These are phyloP conservation scores for Pythium aquatile DNA, from an alignment of 352 stramenopile species.

Conservation along the genomic window DNA sequence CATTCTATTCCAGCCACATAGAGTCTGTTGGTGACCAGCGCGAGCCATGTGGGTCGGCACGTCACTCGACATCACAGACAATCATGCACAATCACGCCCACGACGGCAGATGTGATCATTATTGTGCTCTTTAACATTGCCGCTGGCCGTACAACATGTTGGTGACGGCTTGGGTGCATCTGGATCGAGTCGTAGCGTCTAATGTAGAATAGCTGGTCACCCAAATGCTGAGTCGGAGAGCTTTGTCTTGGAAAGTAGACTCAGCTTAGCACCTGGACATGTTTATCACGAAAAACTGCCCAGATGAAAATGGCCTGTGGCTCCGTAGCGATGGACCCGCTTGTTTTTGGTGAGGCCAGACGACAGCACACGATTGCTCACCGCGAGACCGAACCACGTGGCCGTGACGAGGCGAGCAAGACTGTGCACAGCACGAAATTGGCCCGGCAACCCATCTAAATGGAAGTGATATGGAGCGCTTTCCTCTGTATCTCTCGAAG, in stretches of 20 bases:
- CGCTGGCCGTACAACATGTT: not conserved
- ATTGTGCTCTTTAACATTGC: not conserved
- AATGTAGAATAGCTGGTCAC: not conserved
- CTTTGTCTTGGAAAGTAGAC: not conserved
- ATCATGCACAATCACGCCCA: not conserved
- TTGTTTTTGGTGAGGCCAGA: not conserved
- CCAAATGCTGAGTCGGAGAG: not conserved
- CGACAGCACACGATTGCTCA: not conserved
- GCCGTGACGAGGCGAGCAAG: not conserved
- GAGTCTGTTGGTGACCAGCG: not conserved
- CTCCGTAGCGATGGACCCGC: not conserved
- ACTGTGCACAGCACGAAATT: not conserved
- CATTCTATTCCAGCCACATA: not conserved
- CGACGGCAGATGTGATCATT: not conserved
- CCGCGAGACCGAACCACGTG: not conserved
- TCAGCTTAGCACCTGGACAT: not conserved
- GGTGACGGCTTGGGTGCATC: not conserved
- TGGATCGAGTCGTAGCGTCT: not conserved
- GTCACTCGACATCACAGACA: not conserved
- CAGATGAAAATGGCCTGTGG: not conserved
- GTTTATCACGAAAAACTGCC: not conserved
- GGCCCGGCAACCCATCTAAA: not conserved
- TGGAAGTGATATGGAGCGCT: not conserved
- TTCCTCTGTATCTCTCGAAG: not conserved
- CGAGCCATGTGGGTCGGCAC: not conserved